Evolutionary conservation across 192 early-diverging fungal species (phyloP).

Genomic region (Neocallimastix lanati): DNA sequence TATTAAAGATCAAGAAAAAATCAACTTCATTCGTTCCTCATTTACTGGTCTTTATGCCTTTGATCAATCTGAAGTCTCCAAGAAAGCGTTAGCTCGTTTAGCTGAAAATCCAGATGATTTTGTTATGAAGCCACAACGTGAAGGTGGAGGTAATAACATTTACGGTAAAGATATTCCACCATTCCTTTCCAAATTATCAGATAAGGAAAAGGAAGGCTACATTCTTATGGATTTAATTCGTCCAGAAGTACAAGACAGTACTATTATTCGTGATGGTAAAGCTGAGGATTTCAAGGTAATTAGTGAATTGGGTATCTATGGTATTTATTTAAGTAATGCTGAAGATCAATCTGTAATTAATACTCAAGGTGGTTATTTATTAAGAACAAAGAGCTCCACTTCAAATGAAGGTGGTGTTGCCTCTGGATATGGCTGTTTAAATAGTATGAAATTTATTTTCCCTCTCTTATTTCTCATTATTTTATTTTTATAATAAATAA

Average conservation of each 20-base stretch:
- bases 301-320: conserved; percentile 88
- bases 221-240: conserved; percentile 93
- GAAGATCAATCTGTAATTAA: conserved; percentile 42
- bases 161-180: conserved; percentile 68
- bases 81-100: conserved; percentile 44
- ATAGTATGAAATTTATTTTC: neutral
- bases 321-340: conserved; percentile 62
- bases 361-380: conserved; percentile 64
- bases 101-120: conserved; percentile 41
- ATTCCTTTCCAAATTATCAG: conserved; percentile 26
- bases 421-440: conserved; percentile 29
- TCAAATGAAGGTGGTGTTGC: conserved; percentile 91
- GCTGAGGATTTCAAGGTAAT: conserved; percentile 53
- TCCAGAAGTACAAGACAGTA: conserved; percentile 48
- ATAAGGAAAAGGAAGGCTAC: conserved; percentile 56
- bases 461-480: too few relatives aligned
- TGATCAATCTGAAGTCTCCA: conserved; percentile 44
- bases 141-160: conserved; percentile 91
- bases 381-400: conserved; percentile 72
- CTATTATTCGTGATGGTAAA: conserved; percentile 61
- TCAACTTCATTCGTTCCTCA: conserved; percentile 34
- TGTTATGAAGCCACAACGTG: conserved; percentile 92
- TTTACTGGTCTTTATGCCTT: conserved; percentile 87
- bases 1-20: conserved; percentile 8
- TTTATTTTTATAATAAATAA: too few relatives aligned